phyloP scores from a whole-genome alignment of 2,329 filamentous ascomycete species.

The Corynespora cassiicola region DNA sequence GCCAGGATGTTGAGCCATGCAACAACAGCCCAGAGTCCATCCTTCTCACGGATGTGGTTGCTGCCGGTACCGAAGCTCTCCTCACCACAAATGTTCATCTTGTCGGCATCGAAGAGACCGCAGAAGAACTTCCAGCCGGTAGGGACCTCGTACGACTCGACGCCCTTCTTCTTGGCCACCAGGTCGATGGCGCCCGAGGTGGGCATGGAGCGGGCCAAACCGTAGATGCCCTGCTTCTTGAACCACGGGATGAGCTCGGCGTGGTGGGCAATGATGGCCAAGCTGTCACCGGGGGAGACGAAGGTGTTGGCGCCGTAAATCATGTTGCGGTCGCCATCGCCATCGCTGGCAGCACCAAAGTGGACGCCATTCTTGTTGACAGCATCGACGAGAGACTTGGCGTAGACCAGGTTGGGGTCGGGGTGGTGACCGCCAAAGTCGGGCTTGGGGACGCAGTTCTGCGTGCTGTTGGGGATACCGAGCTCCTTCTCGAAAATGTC shows the following conservation, averaged over 20 bases:
- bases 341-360: constrained; percentile 95
- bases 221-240: constrained; percentile 95
- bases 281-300: constrained; percentile 94
- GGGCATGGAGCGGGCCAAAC: constrained; percentile 95
- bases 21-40: constrained; percentile 95
- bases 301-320: constrained; percentile 98
- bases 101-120: constrained; percentile 94
- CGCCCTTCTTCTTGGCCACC: constrained; percentile 91
- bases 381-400: constrained; percentile 89
- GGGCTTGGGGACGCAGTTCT: constrained; percentile 90
- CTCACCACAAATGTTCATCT: constrained; percentile 99
- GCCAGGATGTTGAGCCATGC: constrained; percentile 99
- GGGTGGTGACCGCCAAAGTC: constrained; percentile 98
- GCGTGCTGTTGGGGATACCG: constrained; percentile 79
- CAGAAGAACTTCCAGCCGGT: constrained; percentile 99
- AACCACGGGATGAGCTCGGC: constrained; percentile 98
- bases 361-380: constrained; percentile 92
- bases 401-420: constrained; percentile 97
- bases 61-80: constrained; percentile 98
- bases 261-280: constrained; percentile 98
- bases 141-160: constrained; percentile 93
- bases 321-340: constrained; percentile 99
- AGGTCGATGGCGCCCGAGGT: constrained; percentile 95
- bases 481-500: constrained; percentile 96
- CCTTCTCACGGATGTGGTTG: constrained; percentile 99